Percentiles rank a stretch among this genome's conserved stretches.
Evolutionary conservation across 768 basidiomycete species (phyloP).

Genomic region (Mycena maculata): DNA sequence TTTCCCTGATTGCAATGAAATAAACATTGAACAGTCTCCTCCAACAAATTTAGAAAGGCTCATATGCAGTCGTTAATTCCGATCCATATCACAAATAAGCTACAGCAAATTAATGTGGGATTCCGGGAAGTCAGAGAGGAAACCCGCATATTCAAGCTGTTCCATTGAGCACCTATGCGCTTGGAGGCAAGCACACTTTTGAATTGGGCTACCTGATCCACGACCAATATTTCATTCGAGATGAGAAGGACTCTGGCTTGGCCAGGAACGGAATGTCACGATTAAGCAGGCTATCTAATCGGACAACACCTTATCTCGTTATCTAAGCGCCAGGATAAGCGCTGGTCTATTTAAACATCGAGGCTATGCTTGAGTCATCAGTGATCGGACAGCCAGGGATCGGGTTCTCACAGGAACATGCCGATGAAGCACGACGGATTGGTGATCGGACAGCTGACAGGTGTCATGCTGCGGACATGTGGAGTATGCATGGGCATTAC

Average conservation of each 20-base stretch:
- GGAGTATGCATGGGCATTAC: too few species aligned
- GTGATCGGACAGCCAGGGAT: too few species aligned
- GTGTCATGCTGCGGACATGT: too few species aligned
- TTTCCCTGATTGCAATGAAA: constrained; percentile 54
- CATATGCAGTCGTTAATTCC: constrained; percentile 73
- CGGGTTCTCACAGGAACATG: too few species aligned
- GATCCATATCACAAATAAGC: constrained; percentile 71
- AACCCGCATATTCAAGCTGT: constrained; percentile 54
- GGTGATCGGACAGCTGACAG: too few species aligned
- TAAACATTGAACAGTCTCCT: constrained; percentile 14
- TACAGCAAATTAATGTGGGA: background rate
- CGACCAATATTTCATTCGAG: constrained; percentile 51
- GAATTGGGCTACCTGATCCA: constrained; percentile 70
- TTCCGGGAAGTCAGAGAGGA: background rate
- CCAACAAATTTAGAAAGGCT: constrained; percentile 25
- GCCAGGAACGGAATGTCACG: too few species aligned
- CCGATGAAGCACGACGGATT: too few species aligned
- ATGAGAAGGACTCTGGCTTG: background rate
- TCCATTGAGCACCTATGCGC: constrained; percentile 61
- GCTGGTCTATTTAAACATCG: too few species aligned
- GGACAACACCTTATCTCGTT: too few species aligned
- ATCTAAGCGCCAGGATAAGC: too few species aligned
- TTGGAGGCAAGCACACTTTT: constrained; percentile 54
- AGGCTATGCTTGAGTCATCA: too few species aligned
- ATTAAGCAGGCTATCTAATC: too few species aligned